phyloP scores from a whole-genome alignment of 225 moss, liverwort and hornwort genomes.

The Ulota crispa region DNA sequence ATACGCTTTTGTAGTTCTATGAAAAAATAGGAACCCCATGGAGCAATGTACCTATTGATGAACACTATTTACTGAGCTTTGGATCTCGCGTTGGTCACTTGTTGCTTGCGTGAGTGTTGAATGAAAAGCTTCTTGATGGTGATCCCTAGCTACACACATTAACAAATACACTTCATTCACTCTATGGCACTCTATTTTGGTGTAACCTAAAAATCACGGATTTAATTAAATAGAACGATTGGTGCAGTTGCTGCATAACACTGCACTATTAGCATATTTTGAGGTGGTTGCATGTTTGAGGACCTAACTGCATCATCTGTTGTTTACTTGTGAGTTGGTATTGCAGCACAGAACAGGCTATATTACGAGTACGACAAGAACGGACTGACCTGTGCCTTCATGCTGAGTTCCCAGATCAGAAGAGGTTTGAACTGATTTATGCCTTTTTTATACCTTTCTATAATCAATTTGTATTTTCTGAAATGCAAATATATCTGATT shows the following conservation, averaged over 20 bases:
- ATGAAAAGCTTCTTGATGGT: background rate
- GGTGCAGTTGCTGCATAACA: background rate
- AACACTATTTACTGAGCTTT: background rate
- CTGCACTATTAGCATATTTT: background rate
- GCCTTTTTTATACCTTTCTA: background rate
- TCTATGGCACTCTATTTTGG: background rate
- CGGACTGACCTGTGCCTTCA: slow-evolving; percentile 45
- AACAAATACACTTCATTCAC: background rate
- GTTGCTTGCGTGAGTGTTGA: background rate
- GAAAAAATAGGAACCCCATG: background rate
- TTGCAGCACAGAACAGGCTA: slow-evolving; percentile 58
- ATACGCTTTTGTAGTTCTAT: background rate
- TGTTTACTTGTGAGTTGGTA: slow-evolving; percentile 19
- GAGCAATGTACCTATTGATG: background rate
- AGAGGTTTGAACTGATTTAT: slow-evolving; percentile 34
- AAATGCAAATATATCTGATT: background rate
- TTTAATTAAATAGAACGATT: background rate
- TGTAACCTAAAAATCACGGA: background rate
- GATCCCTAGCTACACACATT: background rate
- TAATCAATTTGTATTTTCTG: background rate
- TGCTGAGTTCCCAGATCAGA: slow-evolving; percentile 59
- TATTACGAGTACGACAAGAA: slow-evolving; percentile 54
- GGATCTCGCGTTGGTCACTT: background rate
- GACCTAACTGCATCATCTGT: background rate
- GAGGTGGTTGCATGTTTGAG: background rate